Evolutionary conservation across 225 moss, liverwort and hornwort genomes (phyloP), one percentile per base, ranked within the genome.

Genomic region (Marchantia polymorpha): DNA sequence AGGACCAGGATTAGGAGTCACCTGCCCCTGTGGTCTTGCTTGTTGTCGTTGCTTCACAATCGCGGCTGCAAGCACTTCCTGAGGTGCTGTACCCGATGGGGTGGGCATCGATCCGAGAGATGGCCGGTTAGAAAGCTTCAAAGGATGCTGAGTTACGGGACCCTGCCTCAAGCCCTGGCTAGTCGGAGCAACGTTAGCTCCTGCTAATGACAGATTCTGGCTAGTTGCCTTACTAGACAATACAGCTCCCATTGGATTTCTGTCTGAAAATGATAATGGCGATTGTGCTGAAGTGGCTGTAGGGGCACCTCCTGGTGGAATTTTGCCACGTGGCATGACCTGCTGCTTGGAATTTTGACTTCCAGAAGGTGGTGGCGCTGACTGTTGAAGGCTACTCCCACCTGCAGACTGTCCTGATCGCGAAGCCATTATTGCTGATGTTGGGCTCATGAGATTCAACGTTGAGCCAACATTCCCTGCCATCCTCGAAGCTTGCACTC

Each of bases 1-100:
- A 64, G 88, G 64, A 1, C 85, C 90, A 7, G 85, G 47, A 10
- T 15, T 81, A 10, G 82, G 11, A 12, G 73, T 75, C 39, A 77
- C 82, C 67, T 64, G 80, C 12, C 26, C 81, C 19, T 81, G 85
- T n/a, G 83, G 39, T 17, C 92, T 92, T 6, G 80, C 55, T 59
- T 81, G 89, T 39, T 87, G 89, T n/a, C n/a, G n/a, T n/a, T n/a
- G n/a, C 60, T 91, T 95, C 26, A 91, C 90, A 81, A 93, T 90
- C 17, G 92, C 91, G 64, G 92, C 92, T 69, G 91, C 94, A 56
- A 96, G 90, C 53, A 92, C 89, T 30, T 86, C 90, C 84, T 96
- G 92, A 73, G 90, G 82, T 54, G 86, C 81, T 61, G 91, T 79
- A 0, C 89, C 91, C 31, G 90, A 83, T 67, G 90, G 85, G 12